phyloP scores from a whole-genome alignment of 768 basidiomycete species.

The Mycena polygramma region DNA sequence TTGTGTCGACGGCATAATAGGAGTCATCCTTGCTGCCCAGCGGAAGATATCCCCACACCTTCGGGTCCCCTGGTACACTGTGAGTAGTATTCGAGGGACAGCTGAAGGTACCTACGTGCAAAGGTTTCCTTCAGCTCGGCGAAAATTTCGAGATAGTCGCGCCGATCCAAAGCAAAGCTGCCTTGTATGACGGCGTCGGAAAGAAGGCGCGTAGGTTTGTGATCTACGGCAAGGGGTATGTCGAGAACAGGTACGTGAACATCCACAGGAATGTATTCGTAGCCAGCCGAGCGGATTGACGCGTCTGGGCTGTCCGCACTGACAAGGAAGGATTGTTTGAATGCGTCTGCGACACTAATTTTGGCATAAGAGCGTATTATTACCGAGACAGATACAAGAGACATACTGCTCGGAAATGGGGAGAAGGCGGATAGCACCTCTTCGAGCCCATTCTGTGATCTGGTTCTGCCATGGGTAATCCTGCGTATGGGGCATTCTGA shows the following conservation, averaged over 20 bases:
- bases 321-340: slow-evolving; percentile 45
- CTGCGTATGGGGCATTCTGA: slow-evolving; percentile 16
- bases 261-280: slow-evolving; percentile 52
- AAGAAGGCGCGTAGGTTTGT: slow-evolving; percentile 40
- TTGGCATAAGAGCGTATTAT: not conserved
- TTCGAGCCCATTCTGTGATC: slow-evolving; percentile 54
- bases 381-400: not conserved
- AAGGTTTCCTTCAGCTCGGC: slow-evolving; percentile 49
- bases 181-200: slow-evolving; percentile 59
- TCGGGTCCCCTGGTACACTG: slow-evolving; percentile 45
- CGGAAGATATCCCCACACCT: slow-evolving; percentile 52
- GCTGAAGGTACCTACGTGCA: slow-evolving; percentile 40
- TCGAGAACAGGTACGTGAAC: slow-evolving; percentile 53
- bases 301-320: slow-evolving; percentile 50
- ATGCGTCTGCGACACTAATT: slow-evolving; percentile 47
- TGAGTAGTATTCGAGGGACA: not conserved
- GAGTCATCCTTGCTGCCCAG: slow-evolving; percentile 38
- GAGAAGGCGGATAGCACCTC: slow-evolving; percentile 53
- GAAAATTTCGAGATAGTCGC: slow-evolving; percentile 53
- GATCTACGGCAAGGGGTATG: slow-evolving; percentile 43
- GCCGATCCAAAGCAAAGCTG: slow-evolving; percentile 48
- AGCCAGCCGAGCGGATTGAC: slow-evolving; percentile 46
- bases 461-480: slow-evolving; percentile 46
- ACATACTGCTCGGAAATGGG: slow-evolving; percentile 56
- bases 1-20: slow-evolving; percentile 40